Evolutionary conservation across 179 eudicot species (phyloP), one percentile per base, ranked within the genome.

Genomic region (Silene noctiflora): DNA sequence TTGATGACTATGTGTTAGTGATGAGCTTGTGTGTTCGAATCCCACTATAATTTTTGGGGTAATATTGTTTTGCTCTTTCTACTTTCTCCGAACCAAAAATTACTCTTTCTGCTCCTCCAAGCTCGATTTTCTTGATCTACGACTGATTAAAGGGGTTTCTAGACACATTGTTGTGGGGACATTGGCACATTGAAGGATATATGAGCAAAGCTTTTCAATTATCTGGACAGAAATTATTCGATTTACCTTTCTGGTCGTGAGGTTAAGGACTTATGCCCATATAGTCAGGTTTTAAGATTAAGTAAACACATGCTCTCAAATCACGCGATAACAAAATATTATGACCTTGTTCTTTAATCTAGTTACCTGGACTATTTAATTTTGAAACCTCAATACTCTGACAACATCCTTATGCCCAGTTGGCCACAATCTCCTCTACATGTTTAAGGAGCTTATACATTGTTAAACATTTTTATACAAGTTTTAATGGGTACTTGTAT

Each of bases 1-100:
- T 83, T 79, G 97, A 94, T 84, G 87, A 92, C 67, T 91, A 92
- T 86, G 93, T 92, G 65, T 94, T 83, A 96, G 97, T 78, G 96
- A 96, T 25, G 92, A 94, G 87, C 46, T 39, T 88, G 91, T 88
- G 98, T 89, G 84, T 93, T 72, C 89, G 96, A 68, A 97, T 92
- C 78, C 98, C 92, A 97, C 97, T 94, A 77, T 24, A 81, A 17
- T 53, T 53, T 53, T 53, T 53, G 58, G 58, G 19, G 4, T 53
- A 13, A 16, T 53, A 3, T 51, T 16, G n/a, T 53, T 3, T 16
- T 53, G 58, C 19, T 0, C 46, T 53, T 53, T 53, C 58, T 53
- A 12, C 58, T 53, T 16, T 3, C n/a, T 0, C 56, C 19, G n/a
- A 53, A 13, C 17, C 58, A 13, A 53, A 53, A 12, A 53, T 53